These are phyloP conservation scores for Zymoseptoria brevis DNA, from an alignment of 2,329 filamentous ascomycete species.

Conservation along the genomic window DNA sequence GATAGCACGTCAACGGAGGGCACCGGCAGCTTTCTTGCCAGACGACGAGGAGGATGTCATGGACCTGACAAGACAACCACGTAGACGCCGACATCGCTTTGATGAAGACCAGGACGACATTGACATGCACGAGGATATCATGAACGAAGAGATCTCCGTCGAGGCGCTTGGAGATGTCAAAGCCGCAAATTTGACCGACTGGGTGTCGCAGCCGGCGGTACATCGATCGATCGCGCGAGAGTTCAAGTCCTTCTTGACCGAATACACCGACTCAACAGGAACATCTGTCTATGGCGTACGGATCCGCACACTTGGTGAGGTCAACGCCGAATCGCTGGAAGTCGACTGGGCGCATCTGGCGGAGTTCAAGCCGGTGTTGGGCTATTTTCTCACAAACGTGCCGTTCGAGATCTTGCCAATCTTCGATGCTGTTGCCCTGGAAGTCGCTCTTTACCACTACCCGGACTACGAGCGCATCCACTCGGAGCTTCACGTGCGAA, in stretches of 20 bases:
- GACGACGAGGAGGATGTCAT: slow-evolving; percentile 78
- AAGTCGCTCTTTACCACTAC: slow-evolving; percentile 91
- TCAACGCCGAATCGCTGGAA: slow-evolving; percentile 93
- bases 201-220: slow-evolving; percentile 84
- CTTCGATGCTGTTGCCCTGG: slow-evolving; percentile 94
- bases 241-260: slow-evolving; percentile 94
- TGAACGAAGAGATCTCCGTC: slow-evolving; percentile 89
- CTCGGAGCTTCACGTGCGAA: slow-evolving; percentile 93
- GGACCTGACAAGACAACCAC: slow-evolving; percentile 77
- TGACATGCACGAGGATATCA: slow-evolving; percentile 83
- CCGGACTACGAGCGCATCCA: slow-evolving; percentile 97
- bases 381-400: slow-evolving; percentile 92
- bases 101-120: slow-evolving; percentile 88
- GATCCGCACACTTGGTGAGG: slow-evolving; percentile 89
- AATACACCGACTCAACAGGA: slow-evolving; percentile 84
- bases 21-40: slow-evolving; percentile 65
- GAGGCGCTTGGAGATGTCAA: slow-evolving; percentile 91
- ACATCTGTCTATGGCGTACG: slow-evolving; percentile 91
- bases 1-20: slow-evolving; percentile 56
- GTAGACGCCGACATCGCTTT: slow-evolving; percentile 78
- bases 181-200: slow-evolving; percentile 84
- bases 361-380: slow-evolving; percentile 82
- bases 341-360: slow-evolving; percentile 92
- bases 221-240: slow-evolving; percentile 90
- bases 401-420: slow-evolving; percentile 92